Conservation (phyloP, 768 basidiomycete species). For the Lactifluus subvellereus region DNA sequence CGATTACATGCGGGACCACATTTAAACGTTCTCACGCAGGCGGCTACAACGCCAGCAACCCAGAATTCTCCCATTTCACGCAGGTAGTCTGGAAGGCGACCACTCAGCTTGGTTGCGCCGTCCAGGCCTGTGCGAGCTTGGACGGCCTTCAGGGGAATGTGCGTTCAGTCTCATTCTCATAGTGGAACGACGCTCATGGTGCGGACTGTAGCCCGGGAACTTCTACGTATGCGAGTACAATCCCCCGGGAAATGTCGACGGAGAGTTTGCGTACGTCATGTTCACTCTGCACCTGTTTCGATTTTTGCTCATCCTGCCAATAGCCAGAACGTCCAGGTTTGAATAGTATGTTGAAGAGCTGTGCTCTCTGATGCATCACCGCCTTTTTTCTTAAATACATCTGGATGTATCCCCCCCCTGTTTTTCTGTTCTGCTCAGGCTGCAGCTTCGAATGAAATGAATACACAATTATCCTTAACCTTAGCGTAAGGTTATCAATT, state of each 20-base stretch:
- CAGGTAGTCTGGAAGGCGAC: slow-evolving; percentile 72
- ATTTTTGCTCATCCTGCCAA: background rate
- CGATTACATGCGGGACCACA: background rate
- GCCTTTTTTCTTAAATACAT: slow-evolving; percentile 9
- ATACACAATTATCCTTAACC: slow-evolving; percentile 9
- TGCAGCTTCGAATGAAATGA: too few species aligned
- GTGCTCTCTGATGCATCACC: background rate
- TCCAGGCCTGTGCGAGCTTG: slow-evolving; percentile 36
- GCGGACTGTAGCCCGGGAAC: slow-evolving; percentile 40
- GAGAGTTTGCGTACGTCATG: slow-evolving; percentile 51
- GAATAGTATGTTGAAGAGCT: background rate
- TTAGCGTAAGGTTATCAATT: background rate
- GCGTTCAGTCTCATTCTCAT: slow-evolving; percentile 25
- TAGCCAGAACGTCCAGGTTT: slow-evolving; percentile 33
- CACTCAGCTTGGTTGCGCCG: slow-evolving; percentile 59
- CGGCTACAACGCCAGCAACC: slow-evolving; percentile 51
- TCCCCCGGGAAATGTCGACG: slow-evolving; percentile 57
- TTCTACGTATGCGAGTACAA: slow-evolving; percentile 69
- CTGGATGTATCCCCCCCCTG: slow-evolving; percentile 12
- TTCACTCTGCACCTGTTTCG: background rate
- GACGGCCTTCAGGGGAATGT: slow-evolving; percentile 49
- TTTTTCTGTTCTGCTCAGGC: too few species aligned
- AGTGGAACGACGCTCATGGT: background rate
- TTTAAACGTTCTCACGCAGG: slow-evolving; percentile 33
- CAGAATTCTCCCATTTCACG: slow-evolving; percentile 61